Base-by-base conservation (phyloP, 495 filamentous ascomycete species). In the Sordaria brevicollis region DNA sequence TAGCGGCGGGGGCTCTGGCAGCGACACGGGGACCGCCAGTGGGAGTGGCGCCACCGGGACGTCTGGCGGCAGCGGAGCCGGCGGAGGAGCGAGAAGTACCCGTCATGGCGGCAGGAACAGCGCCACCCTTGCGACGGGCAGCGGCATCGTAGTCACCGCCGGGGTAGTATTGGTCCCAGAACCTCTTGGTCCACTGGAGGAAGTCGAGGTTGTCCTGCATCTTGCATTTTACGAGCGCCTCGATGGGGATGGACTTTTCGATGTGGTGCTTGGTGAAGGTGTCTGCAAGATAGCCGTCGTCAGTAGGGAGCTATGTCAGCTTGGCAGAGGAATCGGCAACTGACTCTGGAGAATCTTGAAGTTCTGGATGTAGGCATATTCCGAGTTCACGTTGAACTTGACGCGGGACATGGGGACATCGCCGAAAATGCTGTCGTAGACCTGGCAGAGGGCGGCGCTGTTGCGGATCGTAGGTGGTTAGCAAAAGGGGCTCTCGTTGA, bases 191-290 rank as follows among this genome's bases (percentile, higher is more conserved):
- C 92, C 92, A 99, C 83, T 99, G 95, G 37, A 99, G 88, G 81
- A 98, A 99, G 77, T 97, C 96, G 71, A 99, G 93, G 83, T 99
- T 99, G 79, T 99, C 95, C 83, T 99, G 95, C 92, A 99, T 98
- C 83, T 96, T 96, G 86, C 95, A 99, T 81, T 97, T 98, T 72
- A 93, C 86, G 69, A 99, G 89, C 73, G 87, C 83, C 79, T 97
- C 89, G 74, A 97, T 91, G 73, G 93, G 93, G 71, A 98, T 88
- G 31, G 89, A 89, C 74, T 92, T 92, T 68, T 97, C 93, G 79
- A 99, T 88, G 38, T 85, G 79, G 82, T 98, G 94, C 74, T 89
- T 89, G 38, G 91, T 87, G 78, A 98, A 98, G 65, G 88, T 84
- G 49, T 17, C 49, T 62, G 49, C n/a, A 25, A 62, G 49, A 13